Evolutionary conservation across 148 eudicot species (phyloP), one percentile per base, ranked within the genome.

Genomic region (Silene conica): DNA sequence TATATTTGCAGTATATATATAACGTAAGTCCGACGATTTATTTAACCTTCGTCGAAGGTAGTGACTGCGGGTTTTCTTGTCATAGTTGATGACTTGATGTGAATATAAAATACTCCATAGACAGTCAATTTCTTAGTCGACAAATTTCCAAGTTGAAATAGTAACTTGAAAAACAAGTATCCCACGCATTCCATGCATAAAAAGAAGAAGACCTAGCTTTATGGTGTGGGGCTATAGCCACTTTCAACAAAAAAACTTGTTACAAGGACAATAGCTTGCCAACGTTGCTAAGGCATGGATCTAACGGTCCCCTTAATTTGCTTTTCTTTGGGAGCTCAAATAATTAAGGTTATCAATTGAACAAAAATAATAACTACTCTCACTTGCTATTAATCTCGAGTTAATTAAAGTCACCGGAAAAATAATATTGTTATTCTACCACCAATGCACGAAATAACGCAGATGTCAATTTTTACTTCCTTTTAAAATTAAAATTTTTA

Each of bases 181-280:
- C 5, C 22, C 69, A 38, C 38, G 55, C 55, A 34, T 34, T 3
- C 22, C 69, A 38, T 65, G 55, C 55, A 50, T 15, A 50, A 50
- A 50, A 50, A 50, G 55, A 65, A 0, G 31, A 63, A 63, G 19
- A 45, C 3, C 11, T 8, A 59, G 13, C 65, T 61, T 61, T 61
- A 22, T 61, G 65, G 65, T 61, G 65, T 38, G 65, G 65, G 65
- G 65, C 13, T 22, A 61, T 25, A 61, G 16, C 65, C 13, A 25
- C 23, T 59, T 59, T 19, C 11, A 59, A 59, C 63, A 59, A 14
- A 0, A 38, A 38, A 66, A 18, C 22, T 4, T 66, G 8, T 20
- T 19, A n/a, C 15, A 67, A 19, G 54, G 70, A 67, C 70, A 67
- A 10, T 52, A 50, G 14, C 16, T 50, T 50, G 55, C 55, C 55